phyloP scores from a whole-genome alignment of 345 rosid genomes.

The Lepidium didymum region DNA sequence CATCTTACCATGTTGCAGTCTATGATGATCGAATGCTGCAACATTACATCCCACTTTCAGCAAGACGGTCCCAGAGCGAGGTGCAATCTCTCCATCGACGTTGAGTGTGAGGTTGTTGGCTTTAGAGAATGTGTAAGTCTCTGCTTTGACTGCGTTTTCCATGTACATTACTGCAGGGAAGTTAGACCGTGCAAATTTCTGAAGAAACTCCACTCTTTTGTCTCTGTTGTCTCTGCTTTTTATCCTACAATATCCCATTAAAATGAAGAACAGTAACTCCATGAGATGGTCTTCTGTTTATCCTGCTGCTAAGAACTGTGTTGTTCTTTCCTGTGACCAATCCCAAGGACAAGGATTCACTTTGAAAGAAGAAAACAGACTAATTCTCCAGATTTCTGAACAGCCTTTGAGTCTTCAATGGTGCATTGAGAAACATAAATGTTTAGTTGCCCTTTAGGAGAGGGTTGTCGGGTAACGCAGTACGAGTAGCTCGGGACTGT shows the following conservation, averaged over 20 bases:
- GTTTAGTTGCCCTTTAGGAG: slow-evolving; percentile 30
- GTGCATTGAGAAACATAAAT: background rate
- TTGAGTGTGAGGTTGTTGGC: slow-evolving; percentile 72
- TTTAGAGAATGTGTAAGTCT: slow-evolving; percentile 70
- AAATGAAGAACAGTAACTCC: background rate
- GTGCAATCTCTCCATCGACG: slow-evolving; percentile 76
- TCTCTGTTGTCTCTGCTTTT: slow-evolving; percentile 91
- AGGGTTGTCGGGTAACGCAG: slow-evolving; percentile 37
- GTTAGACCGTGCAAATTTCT: slow-evolving; percentile 64
- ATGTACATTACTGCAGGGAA: slow-evolving; percentile 85
- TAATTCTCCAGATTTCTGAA: background rate
- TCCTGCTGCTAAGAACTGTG: background rate
- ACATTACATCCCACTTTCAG: slow-evolving; percentile 77
- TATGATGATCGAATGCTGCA: slow-evolving; percentile 78
- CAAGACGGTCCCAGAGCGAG: slow-evolving; percentile 84
- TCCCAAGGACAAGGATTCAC: slow-evolving; percentile 87
- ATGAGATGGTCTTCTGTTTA: background rate
- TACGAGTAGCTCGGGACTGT: slow-evolving; percentile 46
- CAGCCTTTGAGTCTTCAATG: background rate
- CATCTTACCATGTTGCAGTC: slow-evolving; percentile 95
- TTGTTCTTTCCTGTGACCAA: slow-evolving; percentile 70
- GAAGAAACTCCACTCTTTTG: slow-evolving; percentile 83
- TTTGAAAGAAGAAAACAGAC: slow-evolving; percentile 31
- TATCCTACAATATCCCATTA: slow-evolving; percentile 36
- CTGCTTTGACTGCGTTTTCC: slow-evolving; percentile 78